These are phyloP conservation scores for Fusarium sp. DNA, from an alignment of 2,329 filamentous ascomycete species.

Conservation along the genomic window DNA sequence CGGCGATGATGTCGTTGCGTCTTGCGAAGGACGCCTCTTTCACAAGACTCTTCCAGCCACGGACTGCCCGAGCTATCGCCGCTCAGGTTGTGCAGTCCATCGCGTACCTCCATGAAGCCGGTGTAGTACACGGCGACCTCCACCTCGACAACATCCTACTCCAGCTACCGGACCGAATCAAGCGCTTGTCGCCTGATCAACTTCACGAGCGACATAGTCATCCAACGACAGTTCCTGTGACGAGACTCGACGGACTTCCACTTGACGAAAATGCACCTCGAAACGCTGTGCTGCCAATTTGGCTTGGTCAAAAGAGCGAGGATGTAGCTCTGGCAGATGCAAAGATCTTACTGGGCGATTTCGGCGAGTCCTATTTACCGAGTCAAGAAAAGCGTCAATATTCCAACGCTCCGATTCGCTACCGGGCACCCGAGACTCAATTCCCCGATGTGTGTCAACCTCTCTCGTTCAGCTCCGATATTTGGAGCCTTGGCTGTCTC, in stretches of 20 bases:
- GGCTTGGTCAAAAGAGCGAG: slow-evolving; percentile 35
- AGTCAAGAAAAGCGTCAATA: slow-evolving; percentile 23
- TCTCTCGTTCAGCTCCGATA: slow-evolving; percentile 32
- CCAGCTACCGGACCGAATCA: slow-evolving; percentile 32
- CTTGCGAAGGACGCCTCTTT: slow-evolving; percentile 35
- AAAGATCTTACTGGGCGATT: slow-evolving; percentile 33
- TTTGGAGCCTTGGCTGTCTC: slow-evolving; percentile 37
- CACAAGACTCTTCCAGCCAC: slow-evolving; percentile 27
- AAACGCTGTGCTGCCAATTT: slow-evolving; percentile 33
- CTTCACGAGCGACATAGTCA: slow-evolving; percentile 25
- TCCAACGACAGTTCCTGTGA: slow-evolving; percentile 30
- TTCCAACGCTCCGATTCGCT: slow-evolving; percentile 33
- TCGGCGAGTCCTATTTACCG: slow-evolving; percentile 35
- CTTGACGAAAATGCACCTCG: slow-evolving; percentile 28
- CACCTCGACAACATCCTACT: slow-evolving; percentile 37
- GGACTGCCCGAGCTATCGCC: slow-evolving; percentile 34
- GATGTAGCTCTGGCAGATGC: slow-evolving; percentile 28
- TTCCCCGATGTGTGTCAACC: slow-evolving; percentile 32
- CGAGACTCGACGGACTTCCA: slow-evolving; percentile 33
- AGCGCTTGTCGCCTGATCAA: slow-evolving; percentile 19
- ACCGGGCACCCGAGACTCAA: slow-evolving; percentile 32
- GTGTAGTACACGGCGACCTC: slow-evolving; percentile 37
- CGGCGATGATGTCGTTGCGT: slow-evolving; percentile 37
- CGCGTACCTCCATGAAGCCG: slow-evolving; percentile 33
- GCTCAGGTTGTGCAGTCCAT: slow-evolving; percentile 33